Evolutionary conservation across 108 stramenopile genomes (phyloP).

Genomic region (Schizochytrium sp.): DNA sequence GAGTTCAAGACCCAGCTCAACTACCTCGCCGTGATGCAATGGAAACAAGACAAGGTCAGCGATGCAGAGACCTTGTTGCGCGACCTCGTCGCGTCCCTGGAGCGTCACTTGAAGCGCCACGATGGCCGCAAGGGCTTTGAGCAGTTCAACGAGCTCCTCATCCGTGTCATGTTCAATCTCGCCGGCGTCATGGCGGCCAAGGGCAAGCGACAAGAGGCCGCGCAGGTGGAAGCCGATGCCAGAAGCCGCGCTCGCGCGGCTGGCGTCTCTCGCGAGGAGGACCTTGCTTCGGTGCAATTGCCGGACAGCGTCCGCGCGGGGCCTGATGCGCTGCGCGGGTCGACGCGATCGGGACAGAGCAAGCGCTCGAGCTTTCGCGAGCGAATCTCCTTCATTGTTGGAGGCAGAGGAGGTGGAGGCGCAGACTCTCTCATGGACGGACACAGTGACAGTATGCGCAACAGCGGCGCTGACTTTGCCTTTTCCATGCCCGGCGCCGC

Average conservation of each 20-base stretch:
- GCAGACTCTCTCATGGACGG: background rate
- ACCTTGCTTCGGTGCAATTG: background rate
- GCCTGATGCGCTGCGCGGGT: too few species aligned
- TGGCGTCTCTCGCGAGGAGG: background rate
- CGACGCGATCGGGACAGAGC: background rate
- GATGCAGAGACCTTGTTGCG: background rate
- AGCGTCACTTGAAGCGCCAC: background rate
- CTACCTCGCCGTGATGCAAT: slow-evolving; percentile 2
- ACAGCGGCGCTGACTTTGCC: background rate
- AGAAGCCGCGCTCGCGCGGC: background rate
- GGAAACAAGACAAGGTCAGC: background rate
- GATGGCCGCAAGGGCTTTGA: background rate
- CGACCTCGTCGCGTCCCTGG: background rate
- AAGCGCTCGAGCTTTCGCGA: slow-evolving; percentile 2
- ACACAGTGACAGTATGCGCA: background rate
- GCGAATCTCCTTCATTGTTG: background rate
- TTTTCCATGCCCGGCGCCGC: background rate
- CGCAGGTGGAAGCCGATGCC: background rate
- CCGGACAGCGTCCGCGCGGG: too few species aligned
- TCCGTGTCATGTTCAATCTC: background rate
- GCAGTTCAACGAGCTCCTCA: background rate
- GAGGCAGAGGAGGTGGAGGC: background rate
- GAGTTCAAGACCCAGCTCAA: background rate
- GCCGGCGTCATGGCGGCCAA: background rate
- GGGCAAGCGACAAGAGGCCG: background rate